Base-by-base conservation (phyloP, 1,284 basidiomycete genomes). In the Leucoagaricus sp. region DNA sequence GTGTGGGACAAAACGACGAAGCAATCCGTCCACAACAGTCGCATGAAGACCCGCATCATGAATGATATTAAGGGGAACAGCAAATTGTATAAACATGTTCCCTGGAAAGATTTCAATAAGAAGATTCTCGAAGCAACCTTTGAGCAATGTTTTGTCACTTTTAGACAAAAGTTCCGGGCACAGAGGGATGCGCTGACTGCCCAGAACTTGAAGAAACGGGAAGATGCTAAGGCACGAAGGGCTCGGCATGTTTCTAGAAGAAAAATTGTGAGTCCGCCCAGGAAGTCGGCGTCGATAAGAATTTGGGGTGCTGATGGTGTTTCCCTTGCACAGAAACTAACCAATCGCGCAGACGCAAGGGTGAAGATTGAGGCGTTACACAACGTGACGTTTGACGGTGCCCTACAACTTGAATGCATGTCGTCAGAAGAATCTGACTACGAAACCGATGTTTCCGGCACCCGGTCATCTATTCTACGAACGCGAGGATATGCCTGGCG, bases 1-100 rank as follows among this genome's bases (percentile, higher is more conserved):
- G 84, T 89, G 3, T 90, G 87, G 87, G 82, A 85, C 55, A 87
- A 87, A 67, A 90, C 87, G 1, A 75, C 79, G 8, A 87, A 82
- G 58, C 86, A 89, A 62, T 89, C 86, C 0, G 75, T 82, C 19
- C 87, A 89, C 62, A 90, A 90, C 58, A 73, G 75, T 5, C 77
- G 79, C 6, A 90, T 89, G 87, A 89, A 86, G 70, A 70, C 75
- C 15, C 82, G 83, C 15, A 67, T 89, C 12, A 65, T 89, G 23
- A 71, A 72, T 4, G 85, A 89, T 63, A 69, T 90, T 52, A 84
- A 78, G 54, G 73, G 74, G 7, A 81, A 81, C 33, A 78, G 81
- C 12, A 72, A 69, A 23, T 58, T 79, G 45, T 90, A 89, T 67
- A 82, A 79, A 58, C 75, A 85, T 57, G 85, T 89, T 1, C 72